phyloP scores from a whole-genome alignment of 2,329 filamentous ascomycete species.

The Drechslerella dactyloides region DNA sequence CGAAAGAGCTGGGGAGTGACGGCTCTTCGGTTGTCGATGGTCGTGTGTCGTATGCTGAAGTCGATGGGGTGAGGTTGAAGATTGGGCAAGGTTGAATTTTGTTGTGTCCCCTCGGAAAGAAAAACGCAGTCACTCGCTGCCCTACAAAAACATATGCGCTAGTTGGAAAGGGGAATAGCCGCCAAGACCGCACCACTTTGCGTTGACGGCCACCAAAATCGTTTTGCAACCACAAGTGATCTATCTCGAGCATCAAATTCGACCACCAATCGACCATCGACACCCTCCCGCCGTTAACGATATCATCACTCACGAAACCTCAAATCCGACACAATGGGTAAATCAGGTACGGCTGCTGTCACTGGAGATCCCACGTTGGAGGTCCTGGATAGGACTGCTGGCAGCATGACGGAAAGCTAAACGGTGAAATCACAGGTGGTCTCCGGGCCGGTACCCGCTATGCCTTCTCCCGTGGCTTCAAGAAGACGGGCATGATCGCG shows the following conservation, averaged over 20 bases:
- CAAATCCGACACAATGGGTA: slow-evolving; percentile 62
- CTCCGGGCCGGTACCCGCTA: slow-evolving; percentile 86
- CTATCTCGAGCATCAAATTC: slow-evolving; percentile 59
- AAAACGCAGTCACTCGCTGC: slow-evolving; percentile 51
- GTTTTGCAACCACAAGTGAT: slow-evolving; percentile 15
- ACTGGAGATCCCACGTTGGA: slow-evolving; percentile 1
- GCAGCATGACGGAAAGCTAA: slow-evolving; percentile 43
- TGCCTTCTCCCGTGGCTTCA: slow-evolving; percentile 93
- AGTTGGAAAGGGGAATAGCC: slow-evolving; percentile 24
- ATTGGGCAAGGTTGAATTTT: slow-evolving; percentile 19
- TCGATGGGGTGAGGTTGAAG: slow-evolving; percentile 22
- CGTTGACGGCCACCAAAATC: slow-evolving; percentile 39
- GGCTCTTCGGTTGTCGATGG: slow-evolving; percentile 15
- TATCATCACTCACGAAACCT: slow-evolving; percentile 19
- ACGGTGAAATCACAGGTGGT: slow-evolving; percentile 72
- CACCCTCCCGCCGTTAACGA: slow-evolving; percentile 44
- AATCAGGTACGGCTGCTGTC: slow-evolving; percentile 57
- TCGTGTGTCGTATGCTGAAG: slow-evolving; percentile 13
- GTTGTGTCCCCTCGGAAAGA: slow-evolving; percentile 1
- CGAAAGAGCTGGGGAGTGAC: slow-evolving; percentile 6
- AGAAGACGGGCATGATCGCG: slow-evolving; percentile 91
- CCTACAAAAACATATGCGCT: slow-evolving; percentile 16
- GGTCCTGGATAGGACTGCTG: slow-evolving; percentile 17
- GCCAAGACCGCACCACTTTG: slow-evolving; percentile 36
- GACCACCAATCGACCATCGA: slow-evolving; percentile 59